phyloP scores from a whole-genome alignment of 306 rosid species.

The Lathyrus tuberosus region DNA sequence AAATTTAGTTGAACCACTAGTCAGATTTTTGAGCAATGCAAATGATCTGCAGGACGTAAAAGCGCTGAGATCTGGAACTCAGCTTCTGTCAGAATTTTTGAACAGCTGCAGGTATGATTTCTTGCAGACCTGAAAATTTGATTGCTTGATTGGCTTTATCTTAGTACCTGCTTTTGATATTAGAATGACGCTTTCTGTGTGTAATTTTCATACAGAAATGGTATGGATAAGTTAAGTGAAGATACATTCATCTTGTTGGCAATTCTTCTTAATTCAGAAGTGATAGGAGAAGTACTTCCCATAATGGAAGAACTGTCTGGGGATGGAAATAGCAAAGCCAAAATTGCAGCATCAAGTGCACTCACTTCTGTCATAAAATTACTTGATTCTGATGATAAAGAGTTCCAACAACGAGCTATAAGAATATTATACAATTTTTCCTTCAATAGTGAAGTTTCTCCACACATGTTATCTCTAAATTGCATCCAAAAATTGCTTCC shows the following conservation, averaged over 20 bases:
- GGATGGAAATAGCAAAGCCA: conserved; percentile 40
- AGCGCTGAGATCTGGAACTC: conserved; percentile 68
- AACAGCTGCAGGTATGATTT: conserved; percentile 65
- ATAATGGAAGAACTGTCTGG: conserved; percentile 71
- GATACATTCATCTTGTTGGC: conserved; percentile 56
- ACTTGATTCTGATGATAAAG: conserved; percentile 55
- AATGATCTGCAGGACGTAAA: conserved; percentile 51
- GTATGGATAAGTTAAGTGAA: conserved; percentile 44
- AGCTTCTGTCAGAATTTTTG: conserved; percentile 59
- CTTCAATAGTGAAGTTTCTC: conserved; percentile 48
- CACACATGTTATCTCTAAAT: conserved; percentile 49
- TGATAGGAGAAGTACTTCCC: conserved; percentile 62
- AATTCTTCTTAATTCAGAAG: conserved; percentile 63
- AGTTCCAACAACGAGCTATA: conserved; percentile 57
- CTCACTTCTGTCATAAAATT: conserved; percentile 51
- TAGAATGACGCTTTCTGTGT: neutral
- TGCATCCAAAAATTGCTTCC: conserved; percentile 72
- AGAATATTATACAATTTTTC: conserved; percentile 62
- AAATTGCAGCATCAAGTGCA: conserved; percentile 59
- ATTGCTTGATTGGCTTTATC: conserved; percentile 26
- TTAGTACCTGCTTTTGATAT: conserved; percentile 17
- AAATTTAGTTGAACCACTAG: conserved; percentile 59
- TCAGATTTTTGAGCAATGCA: conserved; percentile 69
- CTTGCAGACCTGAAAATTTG: conserved; percentile 4
- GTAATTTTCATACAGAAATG: conserved; percentile 55